A percentile compares a stretch with the other conserved stretches of the same genome.
These are phyloP conservation scores for Globisporangium abappressorium DNA, from an alignment of 352 stramenopile genomes.

Conservation along the genomic window DNA sequence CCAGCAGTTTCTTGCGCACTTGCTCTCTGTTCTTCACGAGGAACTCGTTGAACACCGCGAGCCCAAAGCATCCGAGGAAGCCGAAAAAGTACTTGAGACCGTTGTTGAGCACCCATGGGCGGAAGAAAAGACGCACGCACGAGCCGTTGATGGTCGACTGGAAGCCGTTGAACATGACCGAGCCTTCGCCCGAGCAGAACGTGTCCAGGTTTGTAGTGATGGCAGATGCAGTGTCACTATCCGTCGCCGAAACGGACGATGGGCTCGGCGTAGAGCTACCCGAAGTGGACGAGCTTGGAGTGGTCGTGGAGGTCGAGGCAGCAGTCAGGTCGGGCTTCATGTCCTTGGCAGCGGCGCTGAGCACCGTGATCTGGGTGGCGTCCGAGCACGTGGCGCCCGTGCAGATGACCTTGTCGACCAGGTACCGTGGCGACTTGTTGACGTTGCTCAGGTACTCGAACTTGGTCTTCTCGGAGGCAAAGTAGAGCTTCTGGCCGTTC, in stretches of 20 bases:
- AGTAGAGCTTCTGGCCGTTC: slow-evolving; percentile 86
- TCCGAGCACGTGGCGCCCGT: slow-evolving; percentile 51
- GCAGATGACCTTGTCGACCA: slow-evolving; percentile 59
- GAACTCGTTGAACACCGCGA: slow-evolving; percentile 67
- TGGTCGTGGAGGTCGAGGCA: slow-evolving; percentile 20
- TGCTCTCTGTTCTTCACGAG: slow-evolving; percentile 54
- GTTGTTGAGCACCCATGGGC: slow-evolving; percentile 74
- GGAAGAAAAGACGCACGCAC: slow-evolving; percentile 76
- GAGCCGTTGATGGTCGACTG: slow-evolving; percentile 67
- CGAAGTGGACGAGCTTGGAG: slow-evolving; percentile 6
- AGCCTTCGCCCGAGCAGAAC: slow-evolving; percentile 66
- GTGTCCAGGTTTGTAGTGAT: slow-evolving; percentile 19
- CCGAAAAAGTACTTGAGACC: slow-evolving; percentile 69
- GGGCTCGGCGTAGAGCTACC: slow-evolving; percentile 14
- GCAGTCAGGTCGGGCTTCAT: slow-evolving; percentile 30
- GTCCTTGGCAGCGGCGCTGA: slow-evolving; percentile 44
- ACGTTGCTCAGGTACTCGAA: slow-evolving; percentile 60
- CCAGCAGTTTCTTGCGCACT: slow-evolving; percentile 44
- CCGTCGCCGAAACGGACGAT: slow-evolving; percentile 16
- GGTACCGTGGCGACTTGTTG: slow-evolving; percentile 43
- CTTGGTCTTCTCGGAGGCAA: slow-evolving; percentile 64
- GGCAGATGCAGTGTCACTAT: slow-evolving; percentile 19
- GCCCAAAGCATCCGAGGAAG: slow-evolving; percentile 62
- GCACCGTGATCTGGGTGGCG: slow-evolving; percentile 47
- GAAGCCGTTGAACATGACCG: slow-evolving; percentile 85